Conservation (phyloP, 768 basidiomycete genomes). For the Crassisporium funariophilum region DNA sequence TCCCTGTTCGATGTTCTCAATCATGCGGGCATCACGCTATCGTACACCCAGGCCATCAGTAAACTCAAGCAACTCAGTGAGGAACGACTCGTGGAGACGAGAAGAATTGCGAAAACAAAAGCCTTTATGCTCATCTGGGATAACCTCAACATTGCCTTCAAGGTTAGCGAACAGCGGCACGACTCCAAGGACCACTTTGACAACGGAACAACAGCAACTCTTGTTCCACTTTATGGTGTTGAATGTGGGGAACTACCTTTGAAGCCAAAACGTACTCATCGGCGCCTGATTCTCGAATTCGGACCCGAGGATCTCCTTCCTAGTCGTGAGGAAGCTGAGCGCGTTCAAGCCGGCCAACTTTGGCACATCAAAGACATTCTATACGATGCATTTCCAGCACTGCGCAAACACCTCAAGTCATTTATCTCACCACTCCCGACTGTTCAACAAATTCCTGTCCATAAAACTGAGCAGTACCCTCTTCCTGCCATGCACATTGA, state of each 20-base stretch:
- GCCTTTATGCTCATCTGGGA: slow-evolving; percentile 25
- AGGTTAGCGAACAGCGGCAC: slow-evolving; percentile 22
- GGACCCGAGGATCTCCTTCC: slow-evolving; percentile 14
- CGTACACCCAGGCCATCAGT: slow-evolving; percentile 17
- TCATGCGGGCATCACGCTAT: slow-evolving; percentile 22
- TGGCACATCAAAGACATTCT: slow-evolving; percentile 23
- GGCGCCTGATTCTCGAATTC: slow-evolving; percentile 3
- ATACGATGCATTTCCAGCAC: slow-evolving; percentile 9
- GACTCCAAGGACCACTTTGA: slow-evolving; percentile 26
- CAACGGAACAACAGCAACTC: slow-evolving; percentile 29
- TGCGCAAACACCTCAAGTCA: slow-evolving; percentile 3
- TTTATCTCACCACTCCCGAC: slow-evolving; percentile 6
- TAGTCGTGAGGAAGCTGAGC: neutral
- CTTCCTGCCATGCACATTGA: slow-evolving; percentile 20
- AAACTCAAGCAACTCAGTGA: slow-evolving; percentile 15
- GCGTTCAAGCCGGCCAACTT: slow-evolving; percentile 9
- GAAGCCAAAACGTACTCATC: slow-evolving; percentile 1
- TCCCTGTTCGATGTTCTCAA: slow-evolving; percentile 24
- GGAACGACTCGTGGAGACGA: slow-evolving; percentile 11
- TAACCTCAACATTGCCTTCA: slow-evolving; percentile 29
- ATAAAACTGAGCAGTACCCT: slow-evolving; percentile 20
- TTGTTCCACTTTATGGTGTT: slow-evolving; percentile 20
- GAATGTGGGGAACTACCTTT: slow-evolving; percentile 13
- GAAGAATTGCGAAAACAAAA: slow-evolving; percentile 1
- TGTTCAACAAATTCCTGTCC: slow-evolving; percentile 13